Percentiles rank a stretch among this genome's conserved stretches.
Conservation (phyloP, 768 basidiomycete species). For the Mycena filopes region DNA sequence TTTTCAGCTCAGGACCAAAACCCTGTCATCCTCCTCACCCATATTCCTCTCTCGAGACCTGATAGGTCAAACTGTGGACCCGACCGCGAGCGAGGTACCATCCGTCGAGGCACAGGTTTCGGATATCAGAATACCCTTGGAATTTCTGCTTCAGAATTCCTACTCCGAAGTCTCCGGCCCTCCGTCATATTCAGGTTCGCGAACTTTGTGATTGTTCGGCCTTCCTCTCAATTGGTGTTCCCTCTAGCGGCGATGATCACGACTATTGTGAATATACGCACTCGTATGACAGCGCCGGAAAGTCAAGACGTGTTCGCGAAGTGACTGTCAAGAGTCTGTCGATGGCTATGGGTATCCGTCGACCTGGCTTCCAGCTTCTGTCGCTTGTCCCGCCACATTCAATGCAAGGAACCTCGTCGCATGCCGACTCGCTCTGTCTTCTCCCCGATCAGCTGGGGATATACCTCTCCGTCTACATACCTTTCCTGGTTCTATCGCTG, state of each 20-base stretch:
- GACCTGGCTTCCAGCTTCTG: slow-evolving; percentile 91
- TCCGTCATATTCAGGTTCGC: slow-evolving; percentile 78
- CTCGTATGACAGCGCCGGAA: slow-evolving; percentile 40
- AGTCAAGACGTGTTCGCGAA: slow-evolving; percentile 62
- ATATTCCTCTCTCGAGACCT: slow-evolving; percentile 88
- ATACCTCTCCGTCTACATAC: slow-evolving; percentile 79
- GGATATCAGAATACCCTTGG: slow-evolving; percentile 91
- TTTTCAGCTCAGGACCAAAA: slow-evolving; percentile 44
- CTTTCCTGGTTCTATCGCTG: slow-evolving; percentile 71
- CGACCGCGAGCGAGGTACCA: slow-evolving; percentile 76
- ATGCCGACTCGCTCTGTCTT: slow-evolving; percentile 73
- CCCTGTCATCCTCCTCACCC: slow-evolving; percentile 81
- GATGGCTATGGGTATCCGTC: slow-evolving; percentile 86
- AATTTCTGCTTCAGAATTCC: slow-evolving; percentile 68
- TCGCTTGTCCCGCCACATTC: slow-evolving; percentile 65
- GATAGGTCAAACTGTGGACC: slow-evolving; percentile 79
- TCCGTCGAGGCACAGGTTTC: slow-evolving; percentile 77
- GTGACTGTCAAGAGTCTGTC: slow-evolving; percentile 91
- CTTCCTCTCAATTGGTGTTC: slow-evolving; percentile 18
- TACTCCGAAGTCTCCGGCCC: slow-evolving; percentile 74
- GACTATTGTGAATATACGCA: slow-evolving; percentile 90
- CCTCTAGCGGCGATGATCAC: slow-evolving; percentile 87
- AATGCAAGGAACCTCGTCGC: slow-evolving; percentile 42
- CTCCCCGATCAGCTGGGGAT: slow-evolving; percentile 88
- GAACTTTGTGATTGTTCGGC: background rate